phyloP scores from a whole-genome alignment of 495 filamentous ascomycete species.

The Hypomontagnella monticulosa region DNA sequence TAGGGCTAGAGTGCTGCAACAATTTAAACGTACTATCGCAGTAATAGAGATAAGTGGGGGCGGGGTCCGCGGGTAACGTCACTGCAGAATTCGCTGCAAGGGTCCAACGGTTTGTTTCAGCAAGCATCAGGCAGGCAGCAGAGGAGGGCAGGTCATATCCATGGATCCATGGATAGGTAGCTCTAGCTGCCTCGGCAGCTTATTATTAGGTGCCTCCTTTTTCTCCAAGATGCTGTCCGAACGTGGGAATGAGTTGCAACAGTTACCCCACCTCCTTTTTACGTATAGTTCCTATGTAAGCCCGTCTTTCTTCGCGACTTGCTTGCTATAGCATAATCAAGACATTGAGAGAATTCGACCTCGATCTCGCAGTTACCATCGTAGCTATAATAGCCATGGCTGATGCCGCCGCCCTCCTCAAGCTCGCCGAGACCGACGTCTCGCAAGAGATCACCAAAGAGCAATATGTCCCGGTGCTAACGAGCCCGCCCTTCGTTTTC shows the following conservation, averaged over 20 bases:
- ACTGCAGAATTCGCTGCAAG: conserved; percentile 3
- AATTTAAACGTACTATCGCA: neutral
- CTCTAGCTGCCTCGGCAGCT: neutral
- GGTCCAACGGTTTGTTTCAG: neutral
- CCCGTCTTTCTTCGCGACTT: no score
- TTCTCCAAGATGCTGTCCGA: no score
- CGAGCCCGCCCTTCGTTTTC: conserved; percentile 62
- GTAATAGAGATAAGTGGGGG: conserved; percentile 12
- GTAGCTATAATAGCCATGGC: conserved; percentile 34
- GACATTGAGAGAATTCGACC: neutral
- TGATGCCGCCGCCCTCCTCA: conserved; percentile 45
- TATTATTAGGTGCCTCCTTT: neutral
- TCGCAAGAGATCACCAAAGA: conserved; percentile 42
- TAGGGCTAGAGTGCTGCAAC: neutral
- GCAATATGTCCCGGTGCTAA: conserved; percentile 45
- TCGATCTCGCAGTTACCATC: no score
- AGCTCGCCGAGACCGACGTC: conserved; percentile 53
- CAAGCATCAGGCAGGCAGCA: conserved; percentile 2
- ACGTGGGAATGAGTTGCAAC: neutral
- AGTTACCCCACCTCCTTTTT: conserved; percentile 1
- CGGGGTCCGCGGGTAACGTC: conserved; percentile 20
- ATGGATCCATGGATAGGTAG: no score
- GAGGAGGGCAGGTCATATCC: conserved; percentile 11
- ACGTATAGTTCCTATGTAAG: neutral
- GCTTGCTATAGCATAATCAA: no score